Conservation (phyloP, 2,329 filamentous ascomycete species). For the Sporothrix sp. region DNA sequence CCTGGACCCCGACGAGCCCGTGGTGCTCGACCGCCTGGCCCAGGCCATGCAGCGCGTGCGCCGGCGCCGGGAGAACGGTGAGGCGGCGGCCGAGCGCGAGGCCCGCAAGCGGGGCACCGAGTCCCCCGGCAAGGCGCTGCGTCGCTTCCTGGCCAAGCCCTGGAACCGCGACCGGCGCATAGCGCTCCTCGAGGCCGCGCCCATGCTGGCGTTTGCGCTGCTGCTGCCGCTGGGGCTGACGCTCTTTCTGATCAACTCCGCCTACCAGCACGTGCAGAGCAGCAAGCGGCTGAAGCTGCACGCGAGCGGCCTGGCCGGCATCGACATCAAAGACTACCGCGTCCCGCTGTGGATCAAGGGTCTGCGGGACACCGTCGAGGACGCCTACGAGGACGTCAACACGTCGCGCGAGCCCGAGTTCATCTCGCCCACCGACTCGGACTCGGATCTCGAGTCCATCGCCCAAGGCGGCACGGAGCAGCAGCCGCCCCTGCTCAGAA, state of each 20-base stretch:
- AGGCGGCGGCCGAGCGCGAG: neutral
- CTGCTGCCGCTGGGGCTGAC: constrained; percentile 64
- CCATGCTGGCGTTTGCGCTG: constrained; percentile 54
- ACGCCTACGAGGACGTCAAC: constrained; percentile 65
- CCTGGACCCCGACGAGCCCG: constrained; percentile 56
- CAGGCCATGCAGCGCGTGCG: neutral
- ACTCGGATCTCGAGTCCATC: constrained; percentile 21
- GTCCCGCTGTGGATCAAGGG: constrained; percentile 68
- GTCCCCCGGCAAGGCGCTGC: constrained; percentile 4
- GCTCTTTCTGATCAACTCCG: constrained; percentile 65
- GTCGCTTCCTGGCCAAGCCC: constrained; percentile 12
- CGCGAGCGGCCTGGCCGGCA: constrained; percentile 57
- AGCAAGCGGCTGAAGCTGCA: constrained; percentile 66
- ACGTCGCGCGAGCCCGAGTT: constrained; percentile 61
- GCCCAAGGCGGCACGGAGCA: constrained; percentile 18
- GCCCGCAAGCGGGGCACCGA: neutral
- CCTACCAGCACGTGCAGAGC: constrained; percentile 66
- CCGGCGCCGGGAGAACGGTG: constrained; percentile 1
- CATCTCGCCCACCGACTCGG: constrained; percentile 43
- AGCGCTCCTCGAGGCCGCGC: constrained; percentile 19
- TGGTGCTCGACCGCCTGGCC: constrained; percentile 23
- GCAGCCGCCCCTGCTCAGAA: neutral
- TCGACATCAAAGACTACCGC: constrained; percentile 61
- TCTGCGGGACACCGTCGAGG: constrained; percentile 66
- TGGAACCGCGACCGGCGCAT: constrained; percentile 12